Base-by-base conservation (phyloP, 106 monocot genomes). In the Vanilla planifolia region DNA sequence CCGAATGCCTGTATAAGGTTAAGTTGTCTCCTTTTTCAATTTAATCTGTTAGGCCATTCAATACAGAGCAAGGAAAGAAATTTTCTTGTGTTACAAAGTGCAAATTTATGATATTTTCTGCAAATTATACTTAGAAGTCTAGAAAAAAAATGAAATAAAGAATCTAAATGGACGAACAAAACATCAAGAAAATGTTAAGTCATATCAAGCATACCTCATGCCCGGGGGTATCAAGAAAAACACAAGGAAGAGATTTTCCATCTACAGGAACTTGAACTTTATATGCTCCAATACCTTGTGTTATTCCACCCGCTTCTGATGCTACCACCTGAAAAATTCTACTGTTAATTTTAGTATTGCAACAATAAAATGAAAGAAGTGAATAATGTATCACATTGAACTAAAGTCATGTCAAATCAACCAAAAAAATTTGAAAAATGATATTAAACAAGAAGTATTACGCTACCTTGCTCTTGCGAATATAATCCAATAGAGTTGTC, bases 211-310 rank as follows among this genome's bases (percentile, higher is more conserved):
- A 43, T 78, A 98, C 98, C 91, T 88, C 96, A 62, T 98, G 96
- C 26, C 96, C 96, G 33, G 96, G 96, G 35, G 96, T 98, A 66
- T 98, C 96, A 61, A 98, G 91, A 63, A 98, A 98, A 56, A 92
- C 76, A 73, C 87, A 92, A 8, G 79, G 43, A 55, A 65, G 85
- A 53, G 47, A 69, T 57, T 85, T 79, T 61, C 85, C 84, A 79
- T 91, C 87, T 51, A 85, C 70, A 55, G 76, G 77, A 64, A 92
- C 84, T 37, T 70, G 63, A 69, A 89, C 93, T 70, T 77, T 81
- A 73, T 98, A 98, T 37, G 96, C 96, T 62, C 96, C 96, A 62
- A 98, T 98, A 33, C 91, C 91, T 73, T 98, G 96, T 23, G 96
- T 98, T 65, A 98, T 98, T 47, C 96, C 91, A 65, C 96, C 96